Base-by-base conservation (phyloP, 768 basidiomycete species). In the Gloeophyllum trabeum region DNA sequence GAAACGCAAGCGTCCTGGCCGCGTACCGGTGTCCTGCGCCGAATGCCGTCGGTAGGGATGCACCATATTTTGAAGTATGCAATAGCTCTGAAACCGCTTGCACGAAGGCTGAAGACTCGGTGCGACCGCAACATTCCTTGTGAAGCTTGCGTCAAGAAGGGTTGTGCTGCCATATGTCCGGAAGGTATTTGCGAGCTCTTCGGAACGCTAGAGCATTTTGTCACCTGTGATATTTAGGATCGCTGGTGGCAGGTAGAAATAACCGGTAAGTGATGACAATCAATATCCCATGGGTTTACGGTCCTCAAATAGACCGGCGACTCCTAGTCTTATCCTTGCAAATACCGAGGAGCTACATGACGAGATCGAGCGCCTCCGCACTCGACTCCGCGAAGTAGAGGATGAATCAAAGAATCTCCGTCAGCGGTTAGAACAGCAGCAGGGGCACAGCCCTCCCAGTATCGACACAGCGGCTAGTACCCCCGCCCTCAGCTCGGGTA, bases 81-180 rank as follows among this genome's bases (percentile, higher is more conserved):
- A 14, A 10, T n/a, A n/a, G n/a, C n/a, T n/a, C n/a, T n/a, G 19
- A 24, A 13, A 3, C 22, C 16, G 16, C n/a, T 40, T 12, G 16
- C 46, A n/a, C 59, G 70, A 36, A 67, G 79, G 35, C 64, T 82
- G 35, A 81, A 83, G 55, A 62, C 82, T 34, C 68, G 72, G 24
- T 83, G 80, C 49, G 79, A 82, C 53, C 70, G 71, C 51, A 73
- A 75, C 57, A 69, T 85, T 25, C 84, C 84, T 7, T 88, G 84
- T 60, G 79, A 80, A 58, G 85, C 76, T 56, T 88, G 85, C 53
- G 71, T 73, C 19, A 79, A 79, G 44, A 67, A 82, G 52, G 84
- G 84, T 24, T 87, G 82, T 52, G 76, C 74, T 19, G 64, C 75
- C 14, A 80, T 87, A 43, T 88, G 84, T 59, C 84, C 84, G n/a